Base-by-base conservation (phyloP, 1,139 yeast species). In the Yamadazyma atlantica region DNA sequence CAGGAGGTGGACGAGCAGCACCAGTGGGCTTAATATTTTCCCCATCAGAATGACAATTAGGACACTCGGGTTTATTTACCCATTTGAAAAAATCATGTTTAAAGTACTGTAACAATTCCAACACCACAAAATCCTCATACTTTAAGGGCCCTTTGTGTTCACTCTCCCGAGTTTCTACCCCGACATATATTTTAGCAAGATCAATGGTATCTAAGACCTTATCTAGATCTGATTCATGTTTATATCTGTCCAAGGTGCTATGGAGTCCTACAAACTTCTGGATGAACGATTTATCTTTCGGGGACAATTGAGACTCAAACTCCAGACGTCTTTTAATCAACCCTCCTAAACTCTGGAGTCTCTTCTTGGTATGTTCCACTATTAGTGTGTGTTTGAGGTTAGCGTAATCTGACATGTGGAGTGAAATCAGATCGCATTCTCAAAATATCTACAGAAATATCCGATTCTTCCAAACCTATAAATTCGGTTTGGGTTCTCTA, bases 81-180 rank as follows among this genome's bases (percentile, higher is more conserved):
- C 97, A 90, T 27, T 64, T 67, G 63, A 92, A 90, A 63, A 87
- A 89, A 33, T 78, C 82, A 35, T 82, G 67, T 51, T 88, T 89
- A 64, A 84, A 90, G 79, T 94, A 90, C 32, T 71, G 61, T 26
- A 90, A 66, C 14, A 86, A 58, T 47, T 82, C 92, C 44, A 70
- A 67, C 1, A 89, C 90, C 7, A 90, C 51, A 31, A 73, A 67
- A 55, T 90, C 97, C 38, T 84, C 82, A 49, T 82, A 78, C 9
- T 28, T 30, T 26, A 44, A 36, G 7, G 23, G 31, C 18, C 34
- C 17, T 18, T 31, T 34, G 13, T 15, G 11, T 4, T 29, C 33
- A 15, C 9, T 34, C 37, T 60, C 64, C 32, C 65, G 44, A 28
- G 44, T 40, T 16, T 69, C 75, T 1, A 66, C 72, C 3, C 68